Percentiles rank a stretch among this genome's conserved stretches.
These are phyloP conservation scores for Magnaporthiopsis rhizophila DNA, from an alignment of 2,329 filamentous ascomycete species.

Conservation along the genomic window DNA sequence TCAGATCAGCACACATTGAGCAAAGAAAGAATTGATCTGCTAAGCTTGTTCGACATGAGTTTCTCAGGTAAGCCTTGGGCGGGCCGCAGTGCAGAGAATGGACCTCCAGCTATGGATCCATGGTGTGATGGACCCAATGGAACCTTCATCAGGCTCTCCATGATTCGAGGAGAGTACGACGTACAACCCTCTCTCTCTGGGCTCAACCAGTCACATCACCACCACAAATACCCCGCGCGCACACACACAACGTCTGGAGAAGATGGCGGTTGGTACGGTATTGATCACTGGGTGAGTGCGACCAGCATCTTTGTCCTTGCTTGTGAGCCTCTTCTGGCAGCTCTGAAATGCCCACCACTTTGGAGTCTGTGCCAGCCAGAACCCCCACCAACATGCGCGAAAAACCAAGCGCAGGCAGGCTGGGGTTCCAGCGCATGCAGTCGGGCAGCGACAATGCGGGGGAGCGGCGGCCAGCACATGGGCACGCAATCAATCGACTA, in stretches of 20 bases:
- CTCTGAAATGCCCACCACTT: background rate
- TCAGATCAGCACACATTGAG: background rate
- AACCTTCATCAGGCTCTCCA: background rate
- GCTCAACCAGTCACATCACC: background rate
- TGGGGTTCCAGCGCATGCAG: background rate
- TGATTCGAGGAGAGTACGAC: background rate
- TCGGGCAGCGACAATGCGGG: background rate
- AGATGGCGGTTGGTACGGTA: constrained; percentile 78
- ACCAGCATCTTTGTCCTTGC: background rate
- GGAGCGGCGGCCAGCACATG: too few species aligned
- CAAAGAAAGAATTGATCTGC: too few species aligned
- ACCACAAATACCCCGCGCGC: background rate
- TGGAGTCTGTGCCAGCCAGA: background rate
- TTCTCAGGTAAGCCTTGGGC: background rate
- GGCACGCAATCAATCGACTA: background rate
- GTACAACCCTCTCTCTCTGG: background rate
- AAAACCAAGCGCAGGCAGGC: background rate
- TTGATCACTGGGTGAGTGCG: constrained; percentile 77
- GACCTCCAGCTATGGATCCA: background rate
- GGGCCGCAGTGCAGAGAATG: background rate
- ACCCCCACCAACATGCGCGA: background rate
- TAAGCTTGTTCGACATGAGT: too few species aligned
- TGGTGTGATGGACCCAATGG: background rate
- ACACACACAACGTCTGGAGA: constrained; percentile 12
- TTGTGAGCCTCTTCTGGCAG: background rate